Base-by-base conservation (phyloP, 2,329 filamentous ascomycete species). In the Zarea fungicola region DNA sequence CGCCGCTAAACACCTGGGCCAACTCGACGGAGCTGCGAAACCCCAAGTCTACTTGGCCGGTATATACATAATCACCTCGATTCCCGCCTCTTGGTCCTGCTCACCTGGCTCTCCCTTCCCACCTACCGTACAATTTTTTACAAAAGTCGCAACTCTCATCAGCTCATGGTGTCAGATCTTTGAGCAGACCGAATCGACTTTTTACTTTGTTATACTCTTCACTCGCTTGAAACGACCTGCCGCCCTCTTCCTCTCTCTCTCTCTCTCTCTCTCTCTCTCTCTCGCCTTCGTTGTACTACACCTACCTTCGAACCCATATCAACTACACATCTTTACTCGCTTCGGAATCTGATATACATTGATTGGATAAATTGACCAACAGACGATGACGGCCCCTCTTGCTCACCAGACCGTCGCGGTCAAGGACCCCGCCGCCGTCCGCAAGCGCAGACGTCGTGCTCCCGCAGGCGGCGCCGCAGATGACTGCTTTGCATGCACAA, bases 401-500 rank as follows among this genome's bases (percentile, higher is more conserved):
- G 62, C 69, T 49, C 69, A 70, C 57, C 70, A 70, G 60, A 67
- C 65, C 44, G 57, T 64, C 55, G 57, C 70, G 67, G 61, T 68
- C 60, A 80, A 78, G 60, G 75, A 78, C 58, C 65, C 71, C 37
- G 70, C 74, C 51, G 73, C 74, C 46, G 70, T 75, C 45, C 74
- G 77, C 62, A 81, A 96, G 75, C 83, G 91, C 64, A 85, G 90
- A 73, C 87, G 91, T 78, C 83, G 91, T 71, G 88, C 91, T 18
- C 87, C 89, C 18, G 85, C 89, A 44, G 91, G 88, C 55, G 92
- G 92, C 62, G 92, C 92, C 52, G 83, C 88, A 39, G 90, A 95
- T 67, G 92, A 97, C 69, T 99, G 92, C 78, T 96, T 96, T 66
- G 84, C 90, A 36, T 99, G 92, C 73, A 80, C 84, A 57, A 93